Conservation (phyloP, 805 yeast genomes). For the Kockiozyma suomiensis region DNA sequence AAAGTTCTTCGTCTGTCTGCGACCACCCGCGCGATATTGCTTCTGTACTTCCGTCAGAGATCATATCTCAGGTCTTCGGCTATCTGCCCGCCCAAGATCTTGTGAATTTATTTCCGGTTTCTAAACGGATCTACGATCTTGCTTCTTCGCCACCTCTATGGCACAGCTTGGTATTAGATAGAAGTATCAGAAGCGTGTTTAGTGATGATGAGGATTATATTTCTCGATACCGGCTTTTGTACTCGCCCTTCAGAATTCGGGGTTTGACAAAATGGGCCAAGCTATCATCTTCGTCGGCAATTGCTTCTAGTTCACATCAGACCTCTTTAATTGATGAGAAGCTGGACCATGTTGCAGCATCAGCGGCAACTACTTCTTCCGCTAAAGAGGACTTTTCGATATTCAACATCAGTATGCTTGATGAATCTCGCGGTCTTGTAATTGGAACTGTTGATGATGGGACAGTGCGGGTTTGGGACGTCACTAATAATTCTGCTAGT, state of each 20-base stretch:
- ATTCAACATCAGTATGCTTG: constrained; percentile 16
- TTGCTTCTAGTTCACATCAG: background rate
- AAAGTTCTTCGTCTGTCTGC: background rate
- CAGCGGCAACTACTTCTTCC: background rate
- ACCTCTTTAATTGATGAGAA: background rate
- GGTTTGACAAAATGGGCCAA: constrained; percentile 2
- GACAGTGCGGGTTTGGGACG: constrained; percentile 21
- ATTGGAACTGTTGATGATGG: constrained; percentile 27
- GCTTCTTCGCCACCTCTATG: constrained; percentile 24
- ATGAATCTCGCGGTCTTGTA: constrained; percentile 9
- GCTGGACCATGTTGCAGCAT: background rate
- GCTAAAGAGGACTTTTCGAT: background rate
- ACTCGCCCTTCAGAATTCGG: constrained; percentile 21
- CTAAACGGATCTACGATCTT: constrained; percentile 7
- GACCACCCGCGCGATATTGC: background rate
- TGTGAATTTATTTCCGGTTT: constrained; percentile 14
- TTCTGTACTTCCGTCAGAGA: constrained; percentile 24
- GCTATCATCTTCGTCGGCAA: no score
- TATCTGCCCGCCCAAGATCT: constrained; percentile 22
- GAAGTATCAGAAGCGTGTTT: background rate
- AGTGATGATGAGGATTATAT: constrained; percentile 22
- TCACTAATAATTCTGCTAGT: background rate
- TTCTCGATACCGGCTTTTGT: constrained; percentile 14
- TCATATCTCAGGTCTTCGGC: constrained; percentile 14
- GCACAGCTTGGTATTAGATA: constrained; percentile 8